A percentile compares a stretch with the other conserved stretches of the same genome.
These are phyloP conservation scores for Cadophora luteo-olivacea DNA, from an alignment of 2,329 filamentous ascomycete genomes.

Conservation along the genomic window DNA sequence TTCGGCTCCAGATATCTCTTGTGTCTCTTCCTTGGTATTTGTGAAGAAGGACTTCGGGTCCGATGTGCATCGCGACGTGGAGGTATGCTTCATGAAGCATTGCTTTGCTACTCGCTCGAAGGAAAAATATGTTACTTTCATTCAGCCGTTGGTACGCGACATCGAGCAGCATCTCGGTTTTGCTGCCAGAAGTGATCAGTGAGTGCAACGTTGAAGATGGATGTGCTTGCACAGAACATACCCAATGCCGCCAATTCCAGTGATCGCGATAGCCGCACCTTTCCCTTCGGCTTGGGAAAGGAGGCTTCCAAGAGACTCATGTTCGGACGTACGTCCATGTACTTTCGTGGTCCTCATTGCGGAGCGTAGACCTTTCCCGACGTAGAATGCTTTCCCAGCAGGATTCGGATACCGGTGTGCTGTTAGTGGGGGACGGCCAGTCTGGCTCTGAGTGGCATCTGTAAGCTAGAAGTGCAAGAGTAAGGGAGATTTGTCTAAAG, in stretches of 20 bases:
- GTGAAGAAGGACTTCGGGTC: constrained; percentile 3
- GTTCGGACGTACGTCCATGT: neutral
- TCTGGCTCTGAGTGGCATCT: neutral
- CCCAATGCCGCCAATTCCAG: constrained; percentile 13
- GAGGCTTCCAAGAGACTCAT: neutral
- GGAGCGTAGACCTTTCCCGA: neutral
- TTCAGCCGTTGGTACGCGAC: constrained; percentile 8
- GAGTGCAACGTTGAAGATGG: too few species aligned
- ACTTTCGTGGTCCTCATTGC: neutral
- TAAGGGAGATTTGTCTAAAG: too few species aligned
- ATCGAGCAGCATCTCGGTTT: constrained; percentile 7
- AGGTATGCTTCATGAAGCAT: constrained; percentile 13
- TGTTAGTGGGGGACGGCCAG: neutral
- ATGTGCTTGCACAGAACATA: neutral
- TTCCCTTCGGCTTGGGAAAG: neutral
- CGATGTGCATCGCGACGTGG: constrained; percentile 14
- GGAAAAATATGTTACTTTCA: constrained; percentile 6
- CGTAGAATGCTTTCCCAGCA: neutral
- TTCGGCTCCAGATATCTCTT: constrained; percentile 15
- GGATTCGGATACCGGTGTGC: constrained; percentile 6
- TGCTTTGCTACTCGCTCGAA: neutral
- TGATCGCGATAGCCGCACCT: constrained; percentile 7
- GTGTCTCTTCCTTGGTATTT: constrained; percentile 9
- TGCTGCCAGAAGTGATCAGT: neutral
- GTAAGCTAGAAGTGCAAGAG: neutral